Evolutionary conservation across 1,139 yeast species (phyloP).

Genomic region (Blastobotrys illinoisensis): DNA sequence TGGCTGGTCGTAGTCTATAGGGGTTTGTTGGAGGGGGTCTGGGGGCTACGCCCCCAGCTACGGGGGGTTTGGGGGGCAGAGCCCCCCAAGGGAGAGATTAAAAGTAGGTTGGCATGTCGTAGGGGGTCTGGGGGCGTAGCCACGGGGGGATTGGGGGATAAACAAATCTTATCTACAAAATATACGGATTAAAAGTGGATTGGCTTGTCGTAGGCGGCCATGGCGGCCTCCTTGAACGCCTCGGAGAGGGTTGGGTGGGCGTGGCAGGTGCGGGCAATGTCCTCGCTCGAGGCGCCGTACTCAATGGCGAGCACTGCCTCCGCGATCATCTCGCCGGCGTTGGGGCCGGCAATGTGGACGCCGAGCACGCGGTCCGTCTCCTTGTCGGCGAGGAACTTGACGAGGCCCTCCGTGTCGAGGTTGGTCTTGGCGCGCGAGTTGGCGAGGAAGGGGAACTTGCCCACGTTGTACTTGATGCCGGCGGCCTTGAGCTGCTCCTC

Average conservation of each 20-base stretch:
- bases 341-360: constrained; percentile 95
- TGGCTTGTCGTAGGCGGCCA: constrained; percentile 87
- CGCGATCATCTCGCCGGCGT: constrained; percentile 99
- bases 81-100: too few species aligned
- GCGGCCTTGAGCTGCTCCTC: constrained; percentile 95
- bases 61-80: too few species aligned
- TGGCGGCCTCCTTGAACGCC: constrained; percentile 97
- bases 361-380: constrained; percentile 96
- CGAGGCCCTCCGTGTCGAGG: constrained; percentile 94
- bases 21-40: not conserved
- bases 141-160: too few species aligned
- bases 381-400: constrained; percentile 91
- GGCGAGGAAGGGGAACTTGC: constrained; percentile 98
- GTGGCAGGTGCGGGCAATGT: constrained; percentile 93
- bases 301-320: constrained; percentile 97
- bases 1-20: too few species aligned
- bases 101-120: too few species aligned
- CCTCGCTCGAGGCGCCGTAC: constrained; percentile 98
- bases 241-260: constrained; percentile 98
- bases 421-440: constrained; percentile 99
- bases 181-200: constrained; percentile 56
- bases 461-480: constrained; percentile 86
- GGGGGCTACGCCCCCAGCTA: not conserved
- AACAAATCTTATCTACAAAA: constrained; percentile 1
- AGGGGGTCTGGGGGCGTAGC: too few species aligned